These are phyloP conservation scores for Populus deltoides DNA, from an alignment of 345 rosid species.

Conservation along the genomic window DNA sequence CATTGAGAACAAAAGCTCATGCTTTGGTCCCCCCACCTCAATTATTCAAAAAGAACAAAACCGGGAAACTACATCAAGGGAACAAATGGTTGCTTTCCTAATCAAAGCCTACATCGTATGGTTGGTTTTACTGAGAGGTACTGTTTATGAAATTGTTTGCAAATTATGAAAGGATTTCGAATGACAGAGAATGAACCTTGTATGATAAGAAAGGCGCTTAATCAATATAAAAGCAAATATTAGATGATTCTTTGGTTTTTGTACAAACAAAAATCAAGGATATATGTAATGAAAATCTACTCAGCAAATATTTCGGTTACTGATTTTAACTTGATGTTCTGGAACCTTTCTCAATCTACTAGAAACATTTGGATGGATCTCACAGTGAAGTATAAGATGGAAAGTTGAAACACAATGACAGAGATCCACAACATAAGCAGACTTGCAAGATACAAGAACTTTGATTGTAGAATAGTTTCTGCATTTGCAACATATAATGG, in stretches of 20 bases:
- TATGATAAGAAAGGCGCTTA: not conserved
- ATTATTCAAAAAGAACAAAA: slow-evolving; percentile 12
- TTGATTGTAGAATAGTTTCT: not conserved
- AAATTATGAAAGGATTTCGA: too few species aligned
- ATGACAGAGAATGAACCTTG: not conserved
- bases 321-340: too few species aligned
- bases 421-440: not conserved
- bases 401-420: not conserved
- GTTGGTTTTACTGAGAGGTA: not conserved
- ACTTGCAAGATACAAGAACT: not conserved
- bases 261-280: not conserved
- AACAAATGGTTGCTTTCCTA: slow-evolving; percentile 14
- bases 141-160: not conserved
- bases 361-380: not conserved
- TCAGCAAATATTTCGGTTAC: not conserved
- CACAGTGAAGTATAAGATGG: too few species aligned
- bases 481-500: too few species aligned
- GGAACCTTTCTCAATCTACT: not conserved
- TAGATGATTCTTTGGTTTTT: not conserved
- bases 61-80: not conserved
- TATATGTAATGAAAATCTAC: not conserved
- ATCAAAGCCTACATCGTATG: not conserved
- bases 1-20: not conserved
- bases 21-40: slow-evolving; percentile 26
- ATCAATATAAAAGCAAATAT: not conserved